Evolutionary conservation across 805 yeast genomes (phyloP), one percentile per base, ranked within the genome.

Genomic region (Sugiyamaella marilandica): DNA sequence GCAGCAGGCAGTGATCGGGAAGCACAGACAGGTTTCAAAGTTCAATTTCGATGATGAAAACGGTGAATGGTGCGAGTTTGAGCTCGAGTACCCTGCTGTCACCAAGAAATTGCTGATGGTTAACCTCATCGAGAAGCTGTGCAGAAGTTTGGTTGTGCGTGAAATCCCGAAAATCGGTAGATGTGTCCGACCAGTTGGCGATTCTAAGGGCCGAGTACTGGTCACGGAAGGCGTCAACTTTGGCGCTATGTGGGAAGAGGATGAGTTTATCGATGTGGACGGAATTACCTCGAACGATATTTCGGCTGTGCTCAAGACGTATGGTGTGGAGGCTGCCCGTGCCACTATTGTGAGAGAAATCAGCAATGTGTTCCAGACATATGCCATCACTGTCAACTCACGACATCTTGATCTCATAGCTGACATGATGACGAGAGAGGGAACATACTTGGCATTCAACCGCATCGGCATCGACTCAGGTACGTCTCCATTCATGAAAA

Each of bases 401-500:
- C 88, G 99, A 70, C 99, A 94, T 75, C 82, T 94, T 73, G 99
- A 94, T 68, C 81, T 94, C 69, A 85, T 94, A 70, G 99, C 95
- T 59, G 99, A 94, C 71, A 87, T 88, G 89, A 94, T 94, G 99
- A 94, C 99, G 4, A 83, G 99, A 72, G 98, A 94, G 72, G 99
- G 99, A 65, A 81, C 95, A 1, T 94, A 91, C 68, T 74, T 92
- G 67, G 96, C 99, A 24, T 94, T 94, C 78, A 91, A 89, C 72
- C 87, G 99, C 78, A 97, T 89, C 74, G 99, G 99, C 71, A 91
- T 95, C 68, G 98, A 94, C 70, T 80, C 96, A 1, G 82, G 94
- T 11, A 90, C 97, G 1, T 91, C 98, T 7, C 87, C 98, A 14
- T 88, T 94, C 76, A 85, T 89, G 91, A 94, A 94, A 77, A 94